Conservation (phyloP, 78 protist genomes). For the Salpingoeca rosetta region DNA sequence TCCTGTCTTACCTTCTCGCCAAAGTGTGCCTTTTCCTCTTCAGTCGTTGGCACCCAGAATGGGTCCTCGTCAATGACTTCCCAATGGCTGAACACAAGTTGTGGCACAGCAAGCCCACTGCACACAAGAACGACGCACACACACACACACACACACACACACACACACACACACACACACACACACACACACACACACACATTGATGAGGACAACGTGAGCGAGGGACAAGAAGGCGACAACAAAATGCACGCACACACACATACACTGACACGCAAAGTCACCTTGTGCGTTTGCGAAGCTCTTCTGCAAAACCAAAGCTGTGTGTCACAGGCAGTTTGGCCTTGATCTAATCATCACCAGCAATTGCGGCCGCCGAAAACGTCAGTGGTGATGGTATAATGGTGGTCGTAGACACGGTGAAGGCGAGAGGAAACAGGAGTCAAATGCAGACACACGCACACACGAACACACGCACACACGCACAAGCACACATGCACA, state of each 20-base stretch:
- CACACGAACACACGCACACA: too few relatives aligned
- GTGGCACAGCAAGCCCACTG: neutral
- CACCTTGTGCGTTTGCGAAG: constrained; percentile 59
- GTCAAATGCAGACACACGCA: too few relatives aligned
- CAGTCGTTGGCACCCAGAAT: constrained; percentile 63
- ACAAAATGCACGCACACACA: neutral
- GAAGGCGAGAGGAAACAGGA: too few relatives aligned
- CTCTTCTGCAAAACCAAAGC: constrained; percentile 82
- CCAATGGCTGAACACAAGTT: neutral
- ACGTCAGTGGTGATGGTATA: too few relatives aligned
- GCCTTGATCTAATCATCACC: constrained; percentile 57
- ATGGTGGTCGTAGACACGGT: too few relatives aligned
- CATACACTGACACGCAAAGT: neutral
- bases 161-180: neutral
- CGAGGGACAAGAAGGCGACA: neutral
- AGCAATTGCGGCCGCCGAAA: too few relatives aligned
- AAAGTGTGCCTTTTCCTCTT: constrained; percentile 65
- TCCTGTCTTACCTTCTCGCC: too few relatives aligned
- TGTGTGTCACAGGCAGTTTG: constrained; percentile 74
- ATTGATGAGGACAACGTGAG: neutral
- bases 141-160: neutral
- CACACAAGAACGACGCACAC: neutral
- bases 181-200: neutral
- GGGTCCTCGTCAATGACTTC: constrained; percentile 78
- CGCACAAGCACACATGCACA: neutral